These are phyloP conservation scores for Leccinum pachyderme DNA, from an alignment of 1,284 basidiomycete species.

Conservation along the genomic window DNA sequence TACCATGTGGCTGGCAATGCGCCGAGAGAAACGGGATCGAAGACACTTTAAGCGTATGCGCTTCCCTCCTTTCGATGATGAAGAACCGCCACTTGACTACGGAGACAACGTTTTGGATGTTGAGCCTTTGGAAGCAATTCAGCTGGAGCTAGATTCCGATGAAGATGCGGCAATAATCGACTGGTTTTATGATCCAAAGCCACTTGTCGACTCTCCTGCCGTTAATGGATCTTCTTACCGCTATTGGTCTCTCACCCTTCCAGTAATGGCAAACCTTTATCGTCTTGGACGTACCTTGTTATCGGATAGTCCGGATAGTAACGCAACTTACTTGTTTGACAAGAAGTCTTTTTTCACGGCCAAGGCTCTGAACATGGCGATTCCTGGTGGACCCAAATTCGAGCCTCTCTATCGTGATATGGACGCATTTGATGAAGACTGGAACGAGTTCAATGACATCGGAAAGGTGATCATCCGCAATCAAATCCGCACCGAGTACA, in stretches of 20 bases:
- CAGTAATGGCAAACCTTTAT: constrained; percentile 96
- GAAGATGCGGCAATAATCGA: constrained; percentile 95
- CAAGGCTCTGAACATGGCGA: constrained; percentile 97
- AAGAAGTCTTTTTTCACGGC: constrained; percentile 98
- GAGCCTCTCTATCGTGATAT: constrained; percentile 94
- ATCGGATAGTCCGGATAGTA: constrained; percentile 89
- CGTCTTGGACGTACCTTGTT: constrained; percentile 92
- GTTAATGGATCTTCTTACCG: constrained; percentile 95
- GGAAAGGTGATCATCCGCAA: constrained; percentile 99
- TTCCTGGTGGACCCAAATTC: constrained; percentile 98
- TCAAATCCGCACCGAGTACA: constrained; percentile 98
- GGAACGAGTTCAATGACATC: constrained; percentile 99
- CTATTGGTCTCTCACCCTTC: constrained; percentile 89
- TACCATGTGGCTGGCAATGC: constrained; percentile 99
- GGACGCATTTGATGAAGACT: constrained; percentile 98
- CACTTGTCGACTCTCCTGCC: constrained; percentile 82
- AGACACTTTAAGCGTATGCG: constrained; percentile 99
- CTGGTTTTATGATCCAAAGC: constrained; percentile 99
- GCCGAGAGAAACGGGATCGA: constrained; percentile 97
- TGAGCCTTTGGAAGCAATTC: constrained; percentile 97
- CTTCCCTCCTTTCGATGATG: constrained; percentile 99
- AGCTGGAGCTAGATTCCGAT: constrained; percentile 92
- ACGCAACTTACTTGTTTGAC: constrained; percentile 93
- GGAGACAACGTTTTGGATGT: constrained; percentile 99
- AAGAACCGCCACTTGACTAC: constrained; percentile 97